phyloP scores from a whole-genome alignment of 2,329 filamentous ascomycete genomes.

The Grosmannia serpens region DNA sequence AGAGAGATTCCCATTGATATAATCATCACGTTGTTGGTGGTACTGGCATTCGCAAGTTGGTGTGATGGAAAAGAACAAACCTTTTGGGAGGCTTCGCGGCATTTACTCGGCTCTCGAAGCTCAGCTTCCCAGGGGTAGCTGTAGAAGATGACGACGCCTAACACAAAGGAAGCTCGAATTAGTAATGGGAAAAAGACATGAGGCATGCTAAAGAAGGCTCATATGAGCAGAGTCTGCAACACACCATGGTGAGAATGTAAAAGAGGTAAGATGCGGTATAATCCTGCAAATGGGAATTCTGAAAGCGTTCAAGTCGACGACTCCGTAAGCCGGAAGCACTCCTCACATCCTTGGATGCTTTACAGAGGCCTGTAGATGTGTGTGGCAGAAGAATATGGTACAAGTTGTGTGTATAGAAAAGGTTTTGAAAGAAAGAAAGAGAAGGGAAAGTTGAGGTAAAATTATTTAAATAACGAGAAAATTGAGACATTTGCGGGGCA shows the following conservation, averaged over 20 bases:
- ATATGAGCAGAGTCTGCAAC: neutral
- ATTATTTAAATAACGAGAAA: neutral
- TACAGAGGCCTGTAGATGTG: neutral
- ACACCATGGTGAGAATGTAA: slow-evolving; percentile 2
- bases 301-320: neutral
- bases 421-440: neutral
- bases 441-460: neutral
- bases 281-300: neutral
- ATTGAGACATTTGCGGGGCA: neutral
- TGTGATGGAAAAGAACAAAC: slow-evolving; percentile 33
- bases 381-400: neutral
- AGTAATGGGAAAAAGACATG: neutral
- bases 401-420: neutral
- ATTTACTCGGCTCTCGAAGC: slow-evolving; percentile 72
- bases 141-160: slow-evolving; percentile 64
- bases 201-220: neutral
- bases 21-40: slow-evolving; percentile 57
- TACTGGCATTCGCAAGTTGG: neutral
- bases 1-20: slow-evolving; percentile 99
- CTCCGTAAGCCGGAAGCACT: neutral
- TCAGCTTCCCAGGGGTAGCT: slow-evolving; percentile 56
- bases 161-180: neutral
- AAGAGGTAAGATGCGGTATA: neutral
- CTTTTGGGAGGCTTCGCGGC: slow-evolving; percentile 80
- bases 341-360: neutral